These are phyloP conservation scores for Cafeteria roenbergensis DNA, from an alignment of 108 stramenopile species.

Conservation along the genomic window DNA sequence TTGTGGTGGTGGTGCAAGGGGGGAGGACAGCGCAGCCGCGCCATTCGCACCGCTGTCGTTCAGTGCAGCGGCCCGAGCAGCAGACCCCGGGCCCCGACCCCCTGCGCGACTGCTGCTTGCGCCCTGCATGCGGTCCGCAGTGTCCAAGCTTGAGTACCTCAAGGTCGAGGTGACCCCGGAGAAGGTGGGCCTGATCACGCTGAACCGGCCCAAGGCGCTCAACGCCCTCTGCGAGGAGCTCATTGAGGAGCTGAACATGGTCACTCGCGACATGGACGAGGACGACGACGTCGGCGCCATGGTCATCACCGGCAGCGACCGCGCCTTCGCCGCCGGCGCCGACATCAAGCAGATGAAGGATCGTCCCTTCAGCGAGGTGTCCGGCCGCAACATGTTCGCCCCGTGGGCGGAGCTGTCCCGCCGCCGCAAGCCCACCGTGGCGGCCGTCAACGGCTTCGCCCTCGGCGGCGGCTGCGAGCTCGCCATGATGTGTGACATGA, in stretches of 20 bases:
- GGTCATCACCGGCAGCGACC: slow-evolving; percentile 78
- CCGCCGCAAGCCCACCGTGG: slow-evolving; percentile 61
- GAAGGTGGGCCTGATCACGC: slow-evolving; percentile 65
- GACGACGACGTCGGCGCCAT: slow-evolving; percentile 67
- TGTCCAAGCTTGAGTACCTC: too few relatives aligned
- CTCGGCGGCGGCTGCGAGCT: slow-evolving; percentile 95
- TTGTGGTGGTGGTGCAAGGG: too few relatives aligned
- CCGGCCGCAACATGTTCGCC: slow-evolving; percentile 74
- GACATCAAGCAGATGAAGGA: slow-evolving; percentile 86
- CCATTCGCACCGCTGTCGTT: too few relatives aligned
- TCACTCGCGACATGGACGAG: slow-evolving; percentile 28
- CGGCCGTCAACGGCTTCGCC: slow-evolving; percentile 90
- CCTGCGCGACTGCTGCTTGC: too few relatives aligned
- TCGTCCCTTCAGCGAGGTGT: slow-evolving; percentile 57
- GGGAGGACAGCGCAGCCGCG: too few relatives aligned
- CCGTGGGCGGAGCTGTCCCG: slow-evolving; percentile 69
- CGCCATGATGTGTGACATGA: slow-evolving; percentile 97
- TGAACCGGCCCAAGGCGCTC: slow-evolving; percentile 88
- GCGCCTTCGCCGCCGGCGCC: slow-evolving; percentile 87
- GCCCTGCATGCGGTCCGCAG: too few relatives aligned
- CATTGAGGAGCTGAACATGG: slow-evolving; percentile 43
- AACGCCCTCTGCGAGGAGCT: slow-evolving; percentile 84
- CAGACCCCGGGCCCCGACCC: too few relatives aligned
- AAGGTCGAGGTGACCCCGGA: slow-evolving; percentile 43
- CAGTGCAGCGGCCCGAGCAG: too few relatives aligned